Conservation (phyloP, 306 rosid genomes). For the Carpinus viminea region DNA sequence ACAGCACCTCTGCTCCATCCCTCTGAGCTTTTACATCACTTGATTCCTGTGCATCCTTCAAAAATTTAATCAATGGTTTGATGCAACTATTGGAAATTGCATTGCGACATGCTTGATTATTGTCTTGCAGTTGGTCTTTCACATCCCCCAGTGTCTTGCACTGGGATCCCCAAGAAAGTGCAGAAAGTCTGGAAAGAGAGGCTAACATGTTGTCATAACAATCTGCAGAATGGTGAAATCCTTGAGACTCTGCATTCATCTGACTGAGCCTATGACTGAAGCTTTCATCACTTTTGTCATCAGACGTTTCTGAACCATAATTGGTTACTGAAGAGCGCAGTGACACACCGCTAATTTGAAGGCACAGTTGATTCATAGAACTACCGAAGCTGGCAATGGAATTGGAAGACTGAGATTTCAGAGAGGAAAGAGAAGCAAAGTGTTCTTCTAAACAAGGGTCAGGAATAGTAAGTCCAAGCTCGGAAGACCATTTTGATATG, state of each 20-base stretch:
- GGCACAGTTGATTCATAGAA: slow-evolving; percentile 13
- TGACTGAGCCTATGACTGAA: slow-evolving; percentile 1
- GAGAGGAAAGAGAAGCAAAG: neutral
- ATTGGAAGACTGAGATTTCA: slow-evolving; percentile 7
- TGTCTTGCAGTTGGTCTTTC: slow-evolving; percentile 11
- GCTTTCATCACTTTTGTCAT: neutral
- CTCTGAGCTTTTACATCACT: slow-evolving; percentile 29
- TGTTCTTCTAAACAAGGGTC: slow-evolving; percentile 19
- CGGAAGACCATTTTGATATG: slow-evolving; percentile 29
- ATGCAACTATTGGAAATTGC: neutral
- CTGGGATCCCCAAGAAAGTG: slow-evolving; percentile 34
- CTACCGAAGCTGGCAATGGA: slow-evolving; percentile 28
- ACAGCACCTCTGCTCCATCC: slow-evolving; percentile 27
- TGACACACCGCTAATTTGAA: slow-evolving; percentile 29
- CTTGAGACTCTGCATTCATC: slow-evolving; percentile 9
- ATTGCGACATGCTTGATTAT: neutral
- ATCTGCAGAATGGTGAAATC: neutral
- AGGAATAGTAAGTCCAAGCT: slow-evolving; percentile 17
- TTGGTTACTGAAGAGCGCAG: slow-evolving; percentile 15
- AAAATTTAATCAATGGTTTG: slow-evolving; percentile 25
- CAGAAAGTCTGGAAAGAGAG: slow-evolving; percentile 14
- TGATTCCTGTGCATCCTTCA: slow-evolving; percentile 18
- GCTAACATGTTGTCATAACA: neutral
- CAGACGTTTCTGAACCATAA: slow-evolving; percentile 6
- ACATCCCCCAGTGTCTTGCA: slow-evolving; percentile 27